Evolutionary conservation across 768 basidiomycete genomes (phyloP).

Genomic region (Gymnopilus dilepis): DNA sequence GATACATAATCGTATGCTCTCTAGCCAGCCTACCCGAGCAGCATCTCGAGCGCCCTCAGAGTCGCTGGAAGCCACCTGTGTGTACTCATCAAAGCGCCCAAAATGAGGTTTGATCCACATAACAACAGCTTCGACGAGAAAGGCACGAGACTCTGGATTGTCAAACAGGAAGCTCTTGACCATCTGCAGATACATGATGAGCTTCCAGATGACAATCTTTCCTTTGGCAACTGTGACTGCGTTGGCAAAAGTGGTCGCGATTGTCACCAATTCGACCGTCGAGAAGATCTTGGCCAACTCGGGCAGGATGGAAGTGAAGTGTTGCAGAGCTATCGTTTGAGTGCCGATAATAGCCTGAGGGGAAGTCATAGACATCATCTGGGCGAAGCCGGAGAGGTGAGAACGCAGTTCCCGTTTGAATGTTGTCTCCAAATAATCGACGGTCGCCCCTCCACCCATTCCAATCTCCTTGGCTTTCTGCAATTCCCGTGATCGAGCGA

Average conservation of each 20-base stretch:
- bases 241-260: constrained; percentile 88
- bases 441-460: constrained; percentile 80
- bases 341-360: constrained; percentile 94
- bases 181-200: constrained; percentile 92
- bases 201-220: constrained; percentile 90
- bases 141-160: constrained; percentile 73
- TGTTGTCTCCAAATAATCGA: constrained; percentile 81
- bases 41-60: constrained; percentile 69
- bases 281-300: constrained; percentile 83
- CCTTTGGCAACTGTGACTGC: constrained; percentile 79
- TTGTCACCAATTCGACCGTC: constrained; percentile 83
- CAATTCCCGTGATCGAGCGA: constrained; percentile 86
- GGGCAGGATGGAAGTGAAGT: constrained; percentile 91
- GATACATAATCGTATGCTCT: constrained; percentile 87
- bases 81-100: constrained; percentile 87
- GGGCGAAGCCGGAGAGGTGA: constrained; percentile 81
- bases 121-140: constrained; percentile 86
- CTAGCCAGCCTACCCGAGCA: constrained; percentile 87
- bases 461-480: constrained; percentile 84
- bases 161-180: constrained; percentile 90
- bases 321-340: constrained; percentile 91
- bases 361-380: constrained; percentile 82
- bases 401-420: constrained; percentile 85
- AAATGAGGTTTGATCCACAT: constrained; percentile 97
- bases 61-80: constrained; percentile 66